Evolutionary conservation across 208 protist genomes (phyloP).

Genomic region (Naegleria lovaniensis): DNA sequence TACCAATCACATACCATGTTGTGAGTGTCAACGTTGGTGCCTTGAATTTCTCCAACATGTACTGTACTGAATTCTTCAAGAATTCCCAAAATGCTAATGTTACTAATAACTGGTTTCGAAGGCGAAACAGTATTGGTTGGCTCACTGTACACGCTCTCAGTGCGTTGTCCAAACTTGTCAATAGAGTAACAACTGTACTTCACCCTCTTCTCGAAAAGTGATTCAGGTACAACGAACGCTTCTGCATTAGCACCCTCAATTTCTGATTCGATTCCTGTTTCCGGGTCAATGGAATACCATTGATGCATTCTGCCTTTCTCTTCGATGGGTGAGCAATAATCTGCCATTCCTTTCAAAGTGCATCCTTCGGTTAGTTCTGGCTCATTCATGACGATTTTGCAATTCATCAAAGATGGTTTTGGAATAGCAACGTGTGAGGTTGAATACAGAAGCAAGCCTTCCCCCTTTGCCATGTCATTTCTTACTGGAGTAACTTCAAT

Average conservation of each 20-base stretch:
- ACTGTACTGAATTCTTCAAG: background rate
- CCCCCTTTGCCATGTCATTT: background rate
- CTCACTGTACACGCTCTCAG: background rate
- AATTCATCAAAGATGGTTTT: background rate
- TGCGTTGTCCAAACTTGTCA: background rate
- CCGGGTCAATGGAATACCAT: background rate
- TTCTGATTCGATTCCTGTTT: background rate
- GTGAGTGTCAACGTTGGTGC: background rate
- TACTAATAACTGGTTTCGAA: background rate
- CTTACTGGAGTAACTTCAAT: background rate
- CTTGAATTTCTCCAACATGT: background rate
- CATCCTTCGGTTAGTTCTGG: background rate
- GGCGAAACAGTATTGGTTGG: background rate
- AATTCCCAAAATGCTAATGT: background rate
- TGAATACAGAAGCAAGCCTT: background rate
- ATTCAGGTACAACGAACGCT: background rate
- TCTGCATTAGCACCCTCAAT: background rate
- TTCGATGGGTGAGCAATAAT: background rate
- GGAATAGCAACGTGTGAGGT: background rate
- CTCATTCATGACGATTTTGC: background rate
- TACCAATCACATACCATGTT: background rate
- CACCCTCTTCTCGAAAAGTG: background rate
- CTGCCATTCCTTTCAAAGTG: background rate
- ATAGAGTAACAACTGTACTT: background rate
- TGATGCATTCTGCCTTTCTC: background rate